Evolutionary conservation across 2,329 filamentous ascomycete genomes (phyloP), one percentile per base, ranked within the genome.

Genomic region (Trichophyton rubrum): DNA sequence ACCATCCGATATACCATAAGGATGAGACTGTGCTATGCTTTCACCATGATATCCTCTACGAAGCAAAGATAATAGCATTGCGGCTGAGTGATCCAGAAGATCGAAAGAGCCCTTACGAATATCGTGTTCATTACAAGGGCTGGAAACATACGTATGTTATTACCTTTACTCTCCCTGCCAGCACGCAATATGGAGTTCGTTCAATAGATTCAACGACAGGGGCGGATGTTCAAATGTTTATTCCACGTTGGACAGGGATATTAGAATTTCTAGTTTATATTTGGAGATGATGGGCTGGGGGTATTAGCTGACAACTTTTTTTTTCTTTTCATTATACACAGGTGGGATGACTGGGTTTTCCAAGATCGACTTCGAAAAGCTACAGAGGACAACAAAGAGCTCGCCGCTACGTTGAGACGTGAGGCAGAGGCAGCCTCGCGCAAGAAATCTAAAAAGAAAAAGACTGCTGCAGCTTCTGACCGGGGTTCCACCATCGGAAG

Each of bases 331-430:
- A 22, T 20, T 59, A 56, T 45, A 22, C 27, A 65, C 69, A 88
- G 85, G 64, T 99, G 93, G 93, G 93, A 99, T 77, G 93, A 99
- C 77, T 97, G 92, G 92, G 93, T 97, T 51, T 84, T 89, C 22
- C 86, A 90, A 74, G 92, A 97, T 73, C 89, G 93, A 66, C 86
- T 99, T 63, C 87, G 91, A 70, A 96, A 96, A 77, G 87, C 92
- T 72, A 96, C 86, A 58, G 90, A 95, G 61, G 93, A 97, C 76
- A 96, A 97, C 76, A 89, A 89, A 70, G 90, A 95, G 71, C 82
- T 99, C 41, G 90, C 92, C 22, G 71, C 73, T 43, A 76, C 75
- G 60, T 71, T 79, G 53, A 74, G 75, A 64, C 72, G 71, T 65
- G 77, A 74, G 69, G 72, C 68, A 59, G 73, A 71, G 67, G 70